A percentile compares a stretch with the other conserved stretches of the same genome.
These are phyloP conservation scores for Aurifilum marmelostoma DNA, from an alignment of 2,329 filamentous ascomycete genomes.

Conservation along the genomic window DNA sequence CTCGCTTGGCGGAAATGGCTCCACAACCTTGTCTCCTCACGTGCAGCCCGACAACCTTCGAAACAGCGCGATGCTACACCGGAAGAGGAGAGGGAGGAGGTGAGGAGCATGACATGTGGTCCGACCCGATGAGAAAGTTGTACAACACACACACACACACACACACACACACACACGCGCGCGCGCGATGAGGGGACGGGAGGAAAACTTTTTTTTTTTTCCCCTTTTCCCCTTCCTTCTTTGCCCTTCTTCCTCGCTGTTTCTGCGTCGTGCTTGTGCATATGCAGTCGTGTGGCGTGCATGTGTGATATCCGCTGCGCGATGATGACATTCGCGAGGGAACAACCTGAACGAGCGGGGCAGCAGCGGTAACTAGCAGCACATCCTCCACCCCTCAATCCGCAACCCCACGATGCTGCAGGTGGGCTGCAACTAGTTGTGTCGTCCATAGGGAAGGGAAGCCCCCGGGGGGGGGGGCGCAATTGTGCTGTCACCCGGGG, in stretches of 20 bases:
- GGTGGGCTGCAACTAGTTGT: neutral
- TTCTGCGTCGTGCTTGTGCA: neutral
- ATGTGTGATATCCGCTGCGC: neutral
- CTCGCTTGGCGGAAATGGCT: neutral
- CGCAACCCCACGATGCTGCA: neutral
- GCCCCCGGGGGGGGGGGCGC: too few relatives aligned
- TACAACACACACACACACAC: neutral
- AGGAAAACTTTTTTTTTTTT: neutral
- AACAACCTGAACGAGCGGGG: neutral
- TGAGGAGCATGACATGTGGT: neutral
- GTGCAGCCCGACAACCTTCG: neutral
- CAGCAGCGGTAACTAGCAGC: neutral
- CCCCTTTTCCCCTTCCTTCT: neutral
- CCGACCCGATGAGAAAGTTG: neutral
- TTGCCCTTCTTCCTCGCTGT: neutral
- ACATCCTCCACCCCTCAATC: neutral
- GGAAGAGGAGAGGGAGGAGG: neutral
- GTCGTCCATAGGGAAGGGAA: too few relatives aligned
- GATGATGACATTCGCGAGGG: slow-evolving; percentile 12
- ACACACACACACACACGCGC: too few relatives aligned
- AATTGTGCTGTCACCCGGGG: neutral
- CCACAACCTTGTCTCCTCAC: neutral
- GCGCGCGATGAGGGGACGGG: neutral
- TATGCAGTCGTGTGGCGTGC: neutral
- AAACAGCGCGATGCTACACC: neutral